A percentile compares a stretch with the other conserved stretches of the same genome.
phyloP scores from a whole-genome alignment of 2,329 filamentous ascomycete genomes.

The Colletotrichum eremochloae region DNA sequence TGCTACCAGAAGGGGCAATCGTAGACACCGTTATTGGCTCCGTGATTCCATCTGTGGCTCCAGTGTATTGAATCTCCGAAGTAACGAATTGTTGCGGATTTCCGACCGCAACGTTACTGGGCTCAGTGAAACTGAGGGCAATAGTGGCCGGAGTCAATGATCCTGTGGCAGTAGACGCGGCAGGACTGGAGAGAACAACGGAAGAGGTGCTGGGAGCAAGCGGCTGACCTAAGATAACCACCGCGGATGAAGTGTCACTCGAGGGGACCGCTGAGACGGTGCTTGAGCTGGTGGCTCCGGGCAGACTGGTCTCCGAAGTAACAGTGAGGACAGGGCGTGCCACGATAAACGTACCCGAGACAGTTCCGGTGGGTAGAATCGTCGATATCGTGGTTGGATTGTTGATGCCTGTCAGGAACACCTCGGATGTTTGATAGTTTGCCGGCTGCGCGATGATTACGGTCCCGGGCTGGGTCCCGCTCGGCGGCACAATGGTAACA shows the following conservation, averaged over 20 bases:
- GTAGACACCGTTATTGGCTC: background rate
- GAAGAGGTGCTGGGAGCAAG: conserved; percentile 23
- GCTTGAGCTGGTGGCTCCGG: background rate
- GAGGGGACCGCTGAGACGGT: conserved; percentile 19
- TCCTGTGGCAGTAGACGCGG: conserved; percentile 6
- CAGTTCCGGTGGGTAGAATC: conserved; percentile 9
- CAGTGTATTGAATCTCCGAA: conserved; percentile 2
- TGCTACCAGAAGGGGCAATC: background rate
- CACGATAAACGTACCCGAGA: conserved; percentile 36
- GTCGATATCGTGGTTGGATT: conserved; percentile 19
- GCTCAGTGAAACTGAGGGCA: conserved; percentile 12
- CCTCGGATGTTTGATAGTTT: conserved; percentile 7
- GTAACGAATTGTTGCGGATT: conserved; percentile 3
- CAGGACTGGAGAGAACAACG: conserved; percentile 9
- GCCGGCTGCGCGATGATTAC: conserved; percentile 26
- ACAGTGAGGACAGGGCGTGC: conserved; percentile 15
- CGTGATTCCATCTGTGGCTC: background rate
- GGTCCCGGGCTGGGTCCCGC: conserved; percentile 13
- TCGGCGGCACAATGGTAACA: conserved; percentile 20
- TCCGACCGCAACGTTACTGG: conserved; percentile 23
- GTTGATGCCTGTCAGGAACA: conserved; percentile 9
- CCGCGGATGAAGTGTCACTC: conserved; percentile 25
- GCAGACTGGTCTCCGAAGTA: conserved; percentile 8
- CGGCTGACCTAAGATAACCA: conserved; percentile 16
- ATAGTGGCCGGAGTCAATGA: conserved; percentile 25